Evolutionary conservation across 129 eudicot genomes (phyloP), one percentile per base, ranked within the genome.

Genomic region (Saposhnikovia divaricata): DNA sequence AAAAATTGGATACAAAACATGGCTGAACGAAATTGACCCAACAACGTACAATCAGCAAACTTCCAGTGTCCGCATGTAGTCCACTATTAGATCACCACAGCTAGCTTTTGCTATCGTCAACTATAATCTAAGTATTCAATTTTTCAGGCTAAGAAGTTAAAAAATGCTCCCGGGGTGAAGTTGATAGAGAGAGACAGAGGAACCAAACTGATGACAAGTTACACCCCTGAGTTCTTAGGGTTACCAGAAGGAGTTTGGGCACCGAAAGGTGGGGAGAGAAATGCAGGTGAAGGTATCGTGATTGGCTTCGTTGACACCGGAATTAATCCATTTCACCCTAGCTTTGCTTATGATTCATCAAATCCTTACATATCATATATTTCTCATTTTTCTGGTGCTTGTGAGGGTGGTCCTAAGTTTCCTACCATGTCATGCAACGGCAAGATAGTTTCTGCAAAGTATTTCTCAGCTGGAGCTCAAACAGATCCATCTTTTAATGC

Each of bases 291-390:
- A 80, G 99, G 99, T 42, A 87, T 96, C 40, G 93, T 96, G 69
- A 96, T 96, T 15, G 99, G 99, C 39, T 83, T 96, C 76, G 83
- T 96, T 23, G 99, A 96, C 70, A 74, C 99, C 1, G 99, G 99
- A 21, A 96, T 96, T 11, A 90, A 96, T 82, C 95, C 99, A 0
- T 34, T 79, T 28, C 99, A 96, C 80, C 98, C 98, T 9, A 96
- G 99, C 83, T 96, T 96, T 75, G 92, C 96, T 2, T 86, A 90
- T 81, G 89, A 87, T 77, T 89, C 87, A 1, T 43, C 40, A 27
- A 71, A 77, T 42, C 83, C 84, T 14, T 84, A 77, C 34, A 34
- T 47, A 3, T 74, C 80, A 1, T 85, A 87, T 53, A 43, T 57
- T 55, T 83, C 92, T 42, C 80, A 76, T 40, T 90, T 92, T 77